Conservation (phyloP, 2,329 filamentous ascomycete genomes). For the Pseudogymnoascus sp. region DNA sequence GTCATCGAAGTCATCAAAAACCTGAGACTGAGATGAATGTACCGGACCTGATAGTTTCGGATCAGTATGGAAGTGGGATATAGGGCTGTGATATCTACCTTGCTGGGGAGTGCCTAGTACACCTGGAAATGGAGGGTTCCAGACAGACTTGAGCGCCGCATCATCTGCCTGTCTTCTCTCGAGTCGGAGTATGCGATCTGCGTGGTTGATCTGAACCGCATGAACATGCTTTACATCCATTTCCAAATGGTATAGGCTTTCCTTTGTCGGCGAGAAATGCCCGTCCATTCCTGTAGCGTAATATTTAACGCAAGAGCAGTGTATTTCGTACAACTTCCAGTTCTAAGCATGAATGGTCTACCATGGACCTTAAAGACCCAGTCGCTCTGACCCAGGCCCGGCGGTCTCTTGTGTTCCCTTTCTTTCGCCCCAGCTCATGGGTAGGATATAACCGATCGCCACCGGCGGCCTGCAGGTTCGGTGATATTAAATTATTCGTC, state of each 20-base stretch:
- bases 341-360: conserved; percentile 5
- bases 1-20: conserved; percentile 80
- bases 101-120: conserved; percentile 79
- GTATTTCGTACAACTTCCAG: not conserved
- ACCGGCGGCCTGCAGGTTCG: not conserved
- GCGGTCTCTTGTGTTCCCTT: not conserved
- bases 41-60: conserved; percentile 54
- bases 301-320: not conserved
- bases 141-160: conserved; percentile 72
- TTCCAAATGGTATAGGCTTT: conserved; percentile 61
- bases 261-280: conserved; percentile 51
- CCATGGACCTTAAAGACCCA: conserved; percentile 5
- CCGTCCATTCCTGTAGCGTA: conserved; percentile 46
- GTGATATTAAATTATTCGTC: not conserved
- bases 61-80: conserved; percentile 19
- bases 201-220: conserved; percentile 53
- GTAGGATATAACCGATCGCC: not conserved
- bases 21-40: conserved; percentile 71
- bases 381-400: conserved; percentile 1
- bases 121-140: conserved; percentile 84
- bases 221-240: conserved; percentile 66
- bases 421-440: not conserved
- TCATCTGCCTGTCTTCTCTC: conserved; percentile 63
- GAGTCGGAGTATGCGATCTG: conserved; percentile 53
- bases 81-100: conserved; percentile 48